These are phyloP conservation scores for Syzygium jambos DNA, from an alignment of 345 rosid genomes.

Conservation along the genomic window DNA sequence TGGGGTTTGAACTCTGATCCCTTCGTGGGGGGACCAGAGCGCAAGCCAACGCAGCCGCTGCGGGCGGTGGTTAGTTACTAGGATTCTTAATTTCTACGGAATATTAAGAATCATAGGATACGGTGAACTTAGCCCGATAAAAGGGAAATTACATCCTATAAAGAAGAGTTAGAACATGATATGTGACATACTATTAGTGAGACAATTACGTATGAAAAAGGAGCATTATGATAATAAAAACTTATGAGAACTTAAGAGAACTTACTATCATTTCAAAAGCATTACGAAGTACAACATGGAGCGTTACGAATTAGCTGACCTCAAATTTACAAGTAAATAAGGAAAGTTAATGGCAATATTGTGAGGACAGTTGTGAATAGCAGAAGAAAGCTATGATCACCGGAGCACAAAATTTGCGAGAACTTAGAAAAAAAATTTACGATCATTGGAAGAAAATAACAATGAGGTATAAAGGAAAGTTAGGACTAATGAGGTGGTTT, in stretches of 20 bases:
- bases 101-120: neutral
- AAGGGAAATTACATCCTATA: neutral
- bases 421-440: neutral
- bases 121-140: neutral
- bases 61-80: too few relatives aligned
- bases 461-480: too few relatives aligned
- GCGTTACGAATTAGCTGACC: neutral
- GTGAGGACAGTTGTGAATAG: neutral
- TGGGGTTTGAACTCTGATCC: too few relatives aligned
- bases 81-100: neutral
- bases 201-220: neutral
- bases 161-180: neutral
- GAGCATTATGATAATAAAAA: neutral
- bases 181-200: neutral
- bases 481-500: too few relatives aligned
- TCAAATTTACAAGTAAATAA: neutral
- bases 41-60: too few relatives aligned
- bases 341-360: neutral
- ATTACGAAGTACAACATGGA: neutral
- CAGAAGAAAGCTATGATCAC: neutral
- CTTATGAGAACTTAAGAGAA: neutral
- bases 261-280: neutral
- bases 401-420: neutral
- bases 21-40: too few relatives aligned
- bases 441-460: neutral